Evolutionary conservation across 768 basidiomycete genomes (phyloP).

Genomic region (Boletus rubroflammeus): DNA sequence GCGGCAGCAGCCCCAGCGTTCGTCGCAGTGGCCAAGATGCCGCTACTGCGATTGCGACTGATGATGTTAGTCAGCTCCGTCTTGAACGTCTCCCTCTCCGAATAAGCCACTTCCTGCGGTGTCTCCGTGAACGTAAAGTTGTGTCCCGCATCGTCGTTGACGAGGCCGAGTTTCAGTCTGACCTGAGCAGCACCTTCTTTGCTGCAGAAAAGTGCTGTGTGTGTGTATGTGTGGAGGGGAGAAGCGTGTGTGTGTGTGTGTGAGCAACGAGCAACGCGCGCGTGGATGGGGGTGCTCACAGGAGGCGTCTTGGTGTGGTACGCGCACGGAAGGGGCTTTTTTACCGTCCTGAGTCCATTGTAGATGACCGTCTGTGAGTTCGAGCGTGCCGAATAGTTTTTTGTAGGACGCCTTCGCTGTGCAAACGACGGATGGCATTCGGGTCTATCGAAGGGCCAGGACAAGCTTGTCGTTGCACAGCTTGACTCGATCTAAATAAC

Average conservation of each 20-base stretch:
- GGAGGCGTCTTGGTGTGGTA: slow-evolving; percentile 55
- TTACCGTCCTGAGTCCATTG: slow-evolving; percentile 80
- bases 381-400: slow-evolving; percentile 70
- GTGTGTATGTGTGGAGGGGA: not conserved
- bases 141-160: slow-evolving; percentile 68
- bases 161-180: slow-evolving; percentile 68
- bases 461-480: not conserved
- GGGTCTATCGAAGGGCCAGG: not conserved
- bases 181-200: slow-evolving; percentile 81
- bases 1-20: slow-evolving; percentile 16
- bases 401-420: slow-evolving; percentile 82
- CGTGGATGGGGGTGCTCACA: slow-evolving; percentile 40
- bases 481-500: not conserved
- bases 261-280: slow-evolving; percentile 5
- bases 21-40: slow-evolving; percentile 8
- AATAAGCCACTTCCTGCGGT: slow-evolving; percentile 55
- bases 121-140: slow-evolving; percentile 75
- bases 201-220: slow-evolving; percentile 75
- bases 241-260: too few species aligned
- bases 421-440: slow-evolving; percentile 65
- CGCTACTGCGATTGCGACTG: slow-evolving; percentile 57
- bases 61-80: slow-evolving; percentile 74
- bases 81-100: slow-evolving; percentile 83
- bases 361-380: slow-evolving; percentile 68
- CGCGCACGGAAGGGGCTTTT: slow-evolving; percentile 58